These are phyloP conservation scores for Coemansia sp. DNA, from an alignment of 192 early-diverging fungal genomes.

Conservation along the genomic window DNA sequence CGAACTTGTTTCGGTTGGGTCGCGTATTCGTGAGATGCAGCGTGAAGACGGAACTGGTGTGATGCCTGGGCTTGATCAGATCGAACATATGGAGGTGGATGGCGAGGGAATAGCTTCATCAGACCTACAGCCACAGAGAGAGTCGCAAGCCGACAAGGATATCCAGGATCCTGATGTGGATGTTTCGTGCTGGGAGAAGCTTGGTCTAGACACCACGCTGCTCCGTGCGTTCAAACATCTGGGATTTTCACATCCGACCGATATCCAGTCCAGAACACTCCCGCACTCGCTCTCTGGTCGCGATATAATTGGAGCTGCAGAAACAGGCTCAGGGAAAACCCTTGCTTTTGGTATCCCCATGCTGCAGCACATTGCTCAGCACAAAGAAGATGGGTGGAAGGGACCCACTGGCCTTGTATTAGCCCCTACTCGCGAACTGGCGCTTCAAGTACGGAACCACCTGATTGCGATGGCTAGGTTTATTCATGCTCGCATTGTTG, in stretches of 20 bases:
- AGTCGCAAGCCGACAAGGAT: constrained; percentile 16
- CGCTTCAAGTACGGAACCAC: constrained; percentile 90
- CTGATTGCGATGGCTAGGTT: constrained; percentile 59
- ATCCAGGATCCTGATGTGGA: constrained; percentile 56
- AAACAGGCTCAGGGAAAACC: constrained; percentile 96
- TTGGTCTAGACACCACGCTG: constrained; percentile 61
- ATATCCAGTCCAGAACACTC: constrained; percentile 82
- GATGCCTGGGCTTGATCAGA: constrained; percentile 16
- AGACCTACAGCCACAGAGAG: neutral
- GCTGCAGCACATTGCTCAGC: constrained; percentile 63
- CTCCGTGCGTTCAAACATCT: constrained; percentile 69
- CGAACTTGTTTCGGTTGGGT: constrained; percentile 38
- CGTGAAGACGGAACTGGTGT: neutral
- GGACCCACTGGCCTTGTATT: constrained; percentile 68
- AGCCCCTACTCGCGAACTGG: constrained; percentile 93
- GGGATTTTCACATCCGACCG: constrained; percentile 76
- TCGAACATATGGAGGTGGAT: constrained; percentile 19
- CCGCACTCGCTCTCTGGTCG: constrained; percentile 67
- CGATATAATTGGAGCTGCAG: constrained; percentile 91
- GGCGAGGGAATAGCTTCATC: neutral
- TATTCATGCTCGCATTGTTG: constrained; percentile 59
- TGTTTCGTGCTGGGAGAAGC: constrained; percentile 70
- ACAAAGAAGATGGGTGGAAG: constrained; percentile 34
- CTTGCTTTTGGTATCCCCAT: constrained; percentile 95
- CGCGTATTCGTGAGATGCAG: constrained; percentile 22